Conservation (phyloP, 257 asterid genomes). For the Plantago major region DNA sequence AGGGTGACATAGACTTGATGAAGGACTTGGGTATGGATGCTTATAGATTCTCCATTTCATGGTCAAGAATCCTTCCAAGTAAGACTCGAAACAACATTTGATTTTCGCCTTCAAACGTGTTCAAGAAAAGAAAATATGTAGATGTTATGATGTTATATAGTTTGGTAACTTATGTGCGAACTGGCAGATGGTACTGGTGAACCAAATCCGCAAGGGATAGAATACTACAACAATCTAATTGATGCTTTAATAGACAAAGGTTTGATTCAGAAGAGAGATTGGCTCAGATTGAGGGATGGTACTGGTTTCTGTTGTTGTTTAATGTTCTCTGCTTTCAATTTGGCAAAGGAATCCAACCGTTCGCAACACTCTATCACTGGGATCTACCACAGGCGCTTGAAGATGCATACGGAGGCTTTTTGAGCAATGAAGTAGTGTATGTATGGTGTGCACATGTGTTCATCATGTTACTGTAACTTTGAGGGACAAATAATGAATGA, state of each 20-base stretch:
- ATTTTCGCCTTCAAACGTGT: not conserved
- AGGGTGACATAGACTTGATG: slow-evolving; percentile 82
- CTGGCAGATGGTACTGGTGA: slow-evolving; percentile 70
- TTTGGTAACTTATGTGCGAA: not conserved
- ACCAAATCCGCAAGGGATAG: slow-evolving; percentile 70
- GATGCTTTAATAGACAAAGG: slow-evolving; percentile 67
- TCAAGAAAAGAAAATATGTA: not conserved
- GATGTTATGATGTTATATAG: not conserved
- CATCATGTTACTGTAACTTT: not conserved
- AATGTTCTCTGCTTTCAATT: not conserved
- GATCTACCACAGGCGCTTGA: slow-evolving; percentile 77
- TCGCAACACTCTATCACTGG: slow-evolving; percentile 81
- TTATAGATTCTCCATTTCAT: slow-evolving; percentile 83
- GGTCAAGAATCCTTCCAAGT: slow-evolving; percentile 90
- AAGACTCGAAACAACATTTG: slow-evolving; percentile 17
- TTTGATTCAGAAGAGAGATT: slow-evolving; percentile 14
- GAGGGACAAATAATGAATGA: not conserved
- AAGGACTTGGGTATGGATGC: slow-evolving; percentile 82
- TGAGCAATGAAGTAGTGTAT: slow-evolving; percentile 55
- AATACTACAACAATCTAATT: slow-evolving; percentile 69
- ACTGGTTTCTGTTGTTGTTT: not conserved
- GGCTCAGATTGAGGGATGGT: not conserved
- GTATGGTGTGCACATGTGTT: slow-evolving; percentile 11
- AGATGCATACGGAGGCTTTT: slow-evolving; percentile 63
- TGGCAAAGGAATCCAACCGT: slow-evolving; percentile 64